A percentile compares a stretch with the other conserved stretches of the same genome.
Conservation (phyloP, 2,329 filamentous ascomycete species). For the Claviceps humidiphila region DNA sequence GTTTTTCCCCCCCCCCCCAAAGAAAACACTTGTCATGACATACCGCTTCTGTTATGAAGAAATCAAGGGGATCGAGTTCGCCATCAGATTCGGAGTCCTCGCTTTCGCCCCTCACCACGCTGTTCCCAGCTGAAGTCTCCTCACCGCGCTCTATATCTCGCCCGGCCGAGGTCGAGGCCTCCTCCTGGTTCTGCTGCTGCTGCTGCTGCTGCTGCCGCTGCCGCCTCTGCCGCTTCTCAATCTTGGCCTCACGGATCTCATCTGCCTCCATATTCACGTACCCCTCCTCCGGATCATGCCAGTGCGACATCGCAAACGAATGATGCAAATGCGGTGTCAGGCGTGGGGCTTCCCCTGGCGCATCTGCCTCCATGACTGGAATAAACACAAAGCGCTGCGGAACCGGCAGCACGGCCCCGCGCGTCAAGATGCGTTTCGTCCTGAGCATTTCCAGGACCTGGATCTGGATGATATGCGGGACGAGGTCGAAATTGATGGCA, state of each 20-base stretch:
- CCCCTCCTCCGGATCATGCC: slow-evolving; percentile 59
- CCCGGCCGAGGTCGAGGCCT: too few species aligned
- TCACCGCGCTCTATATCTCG: slow-evolving; percentile 6
- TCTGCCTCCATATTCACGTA: slow-evolving; percentile 61
- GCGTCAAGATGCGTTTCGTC: slow-evolving; percentile 63
- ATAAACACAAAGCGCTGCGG: slow-evolving; percentile 72
- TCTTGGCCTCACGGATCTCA: slow-evolving; percentile 6
- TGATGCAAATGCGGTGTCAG: slow-evolving; percentile 58
- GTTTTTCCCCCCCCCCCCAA: too few species aligned
- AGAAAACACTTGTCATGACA: slow-evolving; percentile 5
- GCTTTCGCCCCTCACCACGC: slow-evolving; percentile 28
- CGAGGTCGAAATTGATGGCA: slow-evolving; percentile 63
- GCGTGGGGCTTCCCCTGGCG: slow-evolving; percentile 28
- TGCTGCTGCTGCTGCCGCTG: neutral
- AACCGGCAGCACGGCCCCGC: slow-evolving; percentile 57
- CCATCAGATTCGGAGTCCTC: neutral
- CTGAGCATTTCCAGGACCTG: slow-evolving; percentile 69
- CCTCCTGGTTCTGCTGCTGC: too few species aligned
- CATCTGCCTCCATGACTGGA: slow-evolving; percentile 46
- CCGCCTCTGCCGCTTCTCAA: slow-evolving; percentile 13
- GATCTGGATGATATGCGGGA: slow-evolving; percentile 66
- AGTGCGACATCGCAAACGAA: slow-evolving; percentile 77
- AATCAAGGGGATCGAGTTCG: slow-evolving; percentile 4
- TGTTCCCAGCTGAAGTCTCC: slow-evolving; percentile 21
- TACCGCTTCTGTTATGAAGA: slow-evolving; percentile 32